Evolutionary conservation across 2,329 filamentous ascomycete genomes (phyloP), one percentile per base, ranked within the genome.

Genomic region (Penicillium sp.): DNA sequence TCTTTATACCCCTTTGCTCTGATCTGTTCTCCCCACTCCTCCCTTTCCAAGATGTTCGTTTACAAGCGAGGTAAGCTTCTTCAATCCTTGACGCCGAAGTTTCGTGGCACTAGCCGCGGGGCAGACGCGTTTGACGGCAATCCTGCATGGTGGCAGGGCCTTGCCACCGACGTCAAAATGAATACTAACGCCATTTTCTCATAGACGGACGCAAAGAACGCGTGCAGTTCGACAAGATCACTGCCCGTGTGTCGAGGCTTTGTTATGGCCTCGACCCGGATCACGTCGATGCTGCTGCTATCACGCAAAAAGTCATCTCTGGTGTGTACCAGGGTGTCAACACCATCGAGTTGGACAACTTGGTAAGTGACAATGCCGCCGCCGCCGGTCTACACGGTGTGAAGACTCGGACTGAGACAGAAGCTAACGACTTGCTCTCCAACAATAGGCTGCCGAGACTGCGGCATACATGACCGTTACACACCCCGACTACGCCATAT

Each of bases 141-240:
- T 35, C 28, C 13, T 33, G 35, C 58, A 44, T 50, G 54, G 28
- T 22, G 17, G 17, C 8, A 35, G 35, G 35, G 30, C 24, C 54
- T 72, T 67, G 68, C 65, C 70, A 69, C 67, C 45, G 37, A 35
- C 15, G 24, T 47, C 40, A 45, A n/a, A 28, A 61, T 15, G 19
- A 60, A 47, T 60, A 61, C 70, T 75, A 62, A 74, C 62, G 35
- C 30, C 51, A 53, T 49, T 61, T 42, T 47, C 62, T 50, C 40
- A 42, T 72, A 98, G 95, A 99, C 87, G 94, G 94, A 83, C 95
- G 95, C 85, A 97, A 98, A 85, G 95, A 99, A 87, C 95, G 95
- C 81, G 95, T 99, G 69, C 95, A 99, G 81, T 99, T 99, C 84
- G 95, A 99, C 86, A 99, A 99, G 85, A 99, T 99, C 87, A 98